A percentile compares a stretch with the other conserved stretches of the same genome.
These are phyloP conservation scores for Phytopythium delawarense DNA, from an alignment of 352 stramenopile species.

Conservation along the genomic window DNA sequence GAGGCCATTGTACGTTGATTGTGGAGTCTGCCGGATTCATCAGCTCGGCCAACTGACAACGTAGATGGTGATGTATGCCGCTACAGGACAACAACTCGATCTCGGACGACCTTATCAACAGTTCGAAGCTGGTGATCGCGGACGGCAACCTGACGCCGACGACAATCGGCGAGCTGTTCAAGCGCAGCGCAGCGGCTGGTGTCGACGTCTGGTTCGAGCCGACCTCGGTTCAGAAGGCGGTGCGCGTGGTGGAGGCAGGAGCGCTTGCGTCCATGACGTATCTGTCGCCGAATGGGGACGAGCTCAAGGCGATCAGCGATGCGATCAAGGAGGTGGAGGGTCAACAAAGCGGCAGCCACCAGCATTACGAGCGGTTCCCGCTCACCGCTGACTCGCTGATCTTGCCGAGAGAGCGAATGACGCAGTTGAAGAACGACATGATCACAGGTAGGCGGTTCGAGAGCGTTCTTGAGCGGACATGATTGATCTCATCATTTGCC, in stretches of 20 bases:
- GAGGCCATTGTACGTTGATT: constrained; percentile 56
- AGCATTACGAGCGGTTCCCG: constrained; percentile 41
- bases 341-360: neutral
- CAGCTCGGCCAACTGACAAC: too few relatives aligned
- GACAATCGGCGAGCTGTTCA: constrained; percentile 41
- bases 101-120: constrained; percentile 37
- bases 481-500: neutral
- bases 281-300: constrained; percentile 76
- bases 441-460: constrained; percentile 40
- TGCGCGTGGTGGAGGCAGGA: constrained; percentile 49
- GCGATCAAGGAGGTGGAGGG: constrained; percentile 26
- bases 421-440: constrained; percentile 58
- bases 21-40: neutral
- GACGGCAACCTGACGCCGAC: constrained; percentile 71
- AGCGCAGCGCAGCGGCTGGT: constrained; percentile 29
- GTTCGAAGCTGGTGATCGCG: constrained; percentile 56
- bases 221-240: constrained; percentile 79
- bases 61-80: neutral
- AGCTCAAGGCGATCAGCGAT: constrained; percentile 64
- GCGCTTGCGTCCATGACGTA: constrained; percentile 53
- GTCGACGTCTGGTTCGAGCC: constrained; percentile 81
- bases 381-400: constrained; percentile 42
- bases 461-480: too few relatives aligned
- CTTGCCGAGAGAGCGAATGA: constrained; percentile 38
- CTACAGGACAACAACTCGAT: constrained; percentile 40